These are phyloP conservation scores for Epichloe elymi DNA, from an alignment of 2,329 filamentous ascomycete genomes.

Conservation along the genomic window DNA sequence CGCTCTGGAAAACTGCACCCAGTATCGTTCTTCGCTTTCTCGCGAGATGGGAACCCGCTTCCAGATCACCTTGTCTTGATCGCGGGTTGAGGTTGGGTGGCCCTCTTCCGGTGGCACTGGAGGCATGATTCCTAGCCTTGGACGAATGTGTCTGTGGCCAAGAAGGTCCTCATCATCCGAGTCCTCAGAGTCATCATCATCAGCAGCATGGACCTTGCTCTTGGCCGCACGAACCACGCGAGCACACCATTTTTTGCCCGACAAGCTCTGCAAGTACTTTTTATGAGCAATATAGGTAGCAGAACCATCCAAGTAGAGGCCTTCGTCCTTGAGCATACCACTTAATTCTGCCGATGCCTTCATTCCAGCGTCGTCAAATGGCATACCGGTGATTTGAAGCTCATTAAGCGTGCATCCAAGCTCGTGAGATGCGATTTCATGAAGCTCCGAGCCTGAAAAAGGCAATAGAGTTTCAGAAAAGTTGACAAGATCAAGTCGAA, in stretches of 20 bases:
- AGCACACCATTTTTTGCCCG: conserved; percentile 25
- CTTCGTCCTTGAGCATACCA: conserved; percentile 41
- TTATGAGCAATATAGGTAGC: conserved; percentile 29
- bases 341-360: conserved; percentile 34
- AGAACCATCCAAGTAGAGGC: conserved; percentile 33
- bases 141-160: conserved; percentile 12
- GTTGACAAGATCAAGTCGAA: conserved; percentile 43
- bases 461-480: conserved; percentile 34
- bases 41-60: conserved; percentile 33
- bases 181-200: conserved; percentile 17
- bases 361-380: conserved; percentile 33
- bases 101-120: conserved; percentile 29
- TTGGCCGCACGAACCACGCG: conserved; percentile 34
- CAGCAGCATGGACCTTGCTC: conserved; percentile 15
- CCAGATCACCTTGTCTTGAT: conserved; percentile 35
- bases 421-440: conserved; percentile 40
- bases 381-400: conserved; percentile 38
- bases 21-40: conserved; percentile 28
- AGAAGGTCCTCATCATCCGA: conserved; percentile 9
- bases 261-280: conserved; percentile 26
- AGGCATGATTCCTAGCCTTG: conserved; percentile 21
- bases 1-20: conserved; percentile 32
- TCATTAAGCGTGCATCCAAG: conserved; percentile 40
- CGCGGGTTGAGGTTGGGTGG: conserved; percentile 27
- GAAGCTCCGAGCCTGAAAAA: conserved; percentile 33